Percentiles rank a stretch among this genome's conserved stretches.
These are phyloP conservation scores for Ophiostoma australiae DNA, from an alignment of 2,329 filamentous ascomycete species.

Conservation along the genomic window DNA sequence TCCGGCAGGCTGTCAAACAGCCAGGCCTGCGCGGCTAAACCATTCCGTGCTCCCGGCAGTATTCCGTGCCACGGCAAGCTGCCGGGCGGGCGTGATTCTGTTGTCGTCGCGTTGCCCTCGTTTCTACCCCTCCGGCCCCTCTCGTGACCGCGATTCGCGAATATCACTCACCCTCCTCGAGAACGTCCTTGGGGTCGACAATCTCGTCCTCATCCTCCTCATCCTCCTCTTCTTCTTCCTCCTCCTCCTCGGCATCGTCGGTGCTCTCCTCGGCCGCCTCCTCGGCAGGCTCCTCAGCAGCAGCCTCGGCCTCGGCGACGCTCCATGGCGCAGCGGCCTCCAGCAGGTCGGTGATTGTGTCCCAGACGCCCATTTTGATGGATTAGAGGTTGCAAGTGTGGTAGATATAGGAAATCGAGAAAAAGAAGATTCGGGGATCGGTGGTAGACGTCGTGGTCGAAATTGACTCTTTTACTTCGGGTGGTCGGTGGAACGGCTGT, in stretches of 20 bases:
- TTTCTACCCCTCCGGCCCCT: neutral
- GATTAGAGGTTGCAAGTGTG: neutral
- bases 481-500: conserved; percentile 21
- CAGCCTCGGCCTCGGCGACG: conserved; percentile 61
- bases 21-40: neutral
- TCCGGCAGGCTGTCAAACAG: neutral
- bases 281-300: conserved; percentile 48
- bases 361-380: conserved; percentile 58
- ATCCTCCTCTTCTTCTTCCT: conserved; percentile 53
- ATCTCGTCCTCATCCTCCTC: conserved; percentile 75
- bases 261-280: conserved; percentile 42
- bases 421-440: neutral
- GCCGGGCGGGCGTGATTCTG: neutral
- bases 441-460: conserved; percentile 2
- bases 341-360: conserved; percentile 58
- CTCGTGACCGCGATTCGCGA: neutral
- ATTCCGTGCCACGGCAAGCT: neutral
- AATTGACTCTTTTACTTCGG: conserved; percentile 6
- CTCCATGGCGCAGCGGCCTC: conserved; percentile 62
- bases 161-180: conserved; percentile 71
- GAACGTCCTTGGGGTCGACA: conserved; percentile 77
- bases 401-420: neutral
- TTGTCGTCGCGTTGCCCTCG: neutral
- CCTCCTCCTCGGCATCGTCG: conserved; percentile 52
- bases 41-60: neutral